Evolutionary conservation across 2,329 filamentous ascomycete genomes (phyloP).

Genomic region (Pseudophaeomoniella oleicola): DNA sequence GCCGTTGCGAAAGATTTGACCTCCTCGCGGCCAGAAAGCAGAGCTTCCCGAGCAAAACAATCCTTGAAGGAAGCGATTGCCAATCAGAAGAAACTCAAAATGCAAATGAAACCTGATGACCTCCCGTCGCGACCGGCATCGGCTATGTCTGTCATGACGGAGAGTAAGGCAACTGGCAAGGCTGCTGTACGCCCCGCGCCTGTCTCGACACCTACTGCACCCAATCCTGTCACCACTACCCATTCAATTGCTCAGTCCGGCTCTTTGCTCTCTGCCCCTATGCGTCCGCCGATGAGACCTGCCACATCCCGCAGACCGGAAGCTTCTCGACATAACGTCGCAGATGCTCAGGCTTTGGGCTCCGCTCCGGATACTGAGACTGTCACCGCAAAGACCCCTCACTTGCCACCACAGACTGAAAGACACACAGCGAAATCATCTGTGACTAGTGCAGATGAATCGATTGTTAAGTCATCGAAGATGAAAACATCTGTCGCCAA

Average conservation of each 20-base stretch:
- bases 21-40: conserved; percentile 2
- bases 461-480: too few relatives aligned
- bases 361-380: not conserved
- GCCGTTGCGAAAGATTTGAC: conserved; percentile 12
- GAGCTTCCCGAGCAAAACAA: conserved; percentile 5
- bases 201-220: conserved; percentile 16
- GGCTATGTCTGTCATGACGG: conserved; percentile 38
- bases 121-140: conserved; percentile 41
- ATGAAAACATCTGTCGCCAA: not conserved
- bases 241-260: conserved; percentile 6
- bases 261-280: conserved; percentile 42
- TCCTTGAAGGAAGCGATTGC: conserved; percentile 33
- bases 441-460: not conserved
- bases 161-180: conserved; percentile 23
- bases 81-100: conserved; percentile 55
- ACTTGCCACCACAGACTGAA: not conserved
- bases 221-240: conserved; percentile 22
- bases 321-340: conserved; percentile 14
- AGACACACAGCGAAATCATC: not conserved
- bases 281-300: conserved; percentile 30
- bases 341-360: not conserved
- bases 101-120: conserved; percentile 22
- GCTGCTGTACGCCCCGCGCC: conserved; percentile 14
- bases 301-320: conserved; percentile 17
- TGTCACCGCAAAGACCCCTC: not conserved